A percentile compares a stretch with the other conserved stretches of the same genome.
Conservation (phyloP, 306 rosid genomes). For the Prunus davidiana region DNA sequence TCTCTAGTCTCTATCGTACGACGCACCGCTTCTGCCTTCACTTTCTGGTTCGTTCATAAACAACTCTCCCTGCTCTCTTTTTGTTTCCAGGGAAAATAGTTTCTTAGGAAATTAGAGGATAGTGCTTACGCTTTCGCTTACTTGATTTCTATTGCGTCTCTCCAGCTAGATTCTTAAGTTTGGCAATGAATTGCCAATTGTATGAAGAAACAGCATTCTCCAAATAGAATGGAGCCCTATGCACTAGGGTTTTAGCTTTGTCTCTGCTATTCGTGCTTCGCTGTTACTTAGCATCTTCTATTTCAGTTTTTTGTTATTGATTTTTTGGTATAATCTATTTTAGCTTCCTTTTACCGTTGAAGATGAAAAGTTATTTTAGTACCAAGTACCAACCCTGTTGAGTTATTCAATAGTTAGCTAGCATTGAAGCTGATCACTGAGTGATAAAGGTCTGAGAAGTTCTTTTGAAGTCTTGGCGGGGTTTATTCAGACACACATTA, state of each 20-base stretch:
- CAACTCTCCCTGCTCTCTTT: not conserved
- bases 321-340: not conserved
- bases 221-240: not conserved
- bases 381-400: not conserved
- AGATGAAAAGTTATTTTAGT: no score
- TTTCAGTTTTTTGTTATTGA: not conserved
- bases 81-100: not conserved
- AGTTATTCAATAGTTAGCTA: not conserved
- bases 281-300: no score
- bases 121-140: no score
- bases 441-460: not conserved
- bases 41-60: not conserved
- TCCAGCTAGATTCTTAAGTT: not conserved
- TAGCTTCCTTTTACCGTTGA: no score
- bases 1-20: not conserved
- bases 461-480: not conserved
- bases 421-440: not conserved
- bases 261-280: not conserved
- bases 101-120: not conserved
- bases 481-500: not conserved
- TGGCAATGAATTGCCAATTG: not conserved
- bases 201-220: not conserved
- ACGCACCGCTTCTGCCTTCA: conserved; percentile 1
- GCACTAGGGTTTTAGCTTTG: conserved; percentile 3
- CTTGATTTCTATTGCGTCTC: not conserved